Evolutionary conservation across 2,329 filamentous ascomycete genomes (phyloP).

Genomic region (Gyromitra esculenta): DNA sequence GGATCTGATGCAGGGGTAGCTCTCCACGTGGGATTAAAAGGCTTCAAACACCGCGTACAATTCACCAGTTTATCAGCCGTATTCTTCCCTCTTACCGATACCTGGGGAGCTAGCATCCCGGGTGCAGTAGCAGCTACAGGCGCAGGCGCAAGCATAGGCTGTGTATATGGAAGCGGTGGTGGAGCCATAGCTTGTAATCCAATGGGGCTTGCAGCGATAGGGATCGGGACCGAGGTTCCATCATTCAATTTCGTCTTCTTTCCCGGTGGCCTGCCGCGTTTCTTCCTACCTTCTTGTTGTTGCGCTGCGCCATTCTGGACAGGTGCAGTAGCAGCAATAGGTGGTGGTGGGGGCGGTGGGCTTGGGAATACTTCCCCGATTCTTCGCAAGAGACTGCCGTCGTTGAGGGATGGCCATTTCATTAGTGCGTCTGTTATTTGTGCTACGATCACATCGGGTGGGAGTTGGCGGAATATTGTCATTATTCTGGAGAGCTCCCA

Average conservation of each 20-base stretch:
- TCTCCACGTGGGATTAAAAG: slow-evolving; percentile 52
- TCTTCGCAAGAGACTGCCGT: slow-evolving; percentile 51
- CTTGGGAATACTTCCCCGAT: slow-evolving; percentile 52
- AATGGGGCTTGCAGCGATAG: slow-evolving; percentile 41
- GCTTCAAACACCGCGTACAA: slow-evolving; percentile 53
- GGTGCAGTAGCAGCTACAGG: slow-evolving; percentile 20
- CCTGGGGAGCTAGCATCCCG: not conserved
- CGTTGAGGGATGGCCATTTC: slow-evolving; percentile 48
- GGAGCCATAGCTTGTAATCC: slow-evolving; percentile 40
- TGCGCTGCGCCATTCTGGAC: slow-evolving; percentile 29
- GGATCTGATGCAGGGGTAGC: slow-evolving; percentile 53
- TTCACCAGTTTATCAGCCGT: slow-evolving; percentile 45
- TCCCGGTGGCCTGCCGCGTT: slow-evolving; percentile 47
- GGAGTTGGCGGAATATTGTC: slow-evolving; percentile 46
- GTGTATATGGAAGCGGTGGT: slow-evolving; percentile 34
- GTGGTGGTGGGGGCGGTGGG: slow-evolving; percentile 17
- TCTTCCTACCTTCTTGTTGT: slow-evolving; percentile 42
- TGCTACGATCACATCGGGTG: slow-evolving; percentile 40
- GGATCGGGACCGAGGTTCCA: slow-evolving; percentile 43
- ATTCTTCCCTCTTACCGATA: slow-evolving; percentile 32
- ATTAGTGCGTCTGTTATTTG: slow-evolving; percentile 50
- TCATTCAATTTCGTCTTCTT: slow-evolving; percentile 48
- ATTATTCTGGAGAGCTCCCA: slow-evolving; percentile 53
- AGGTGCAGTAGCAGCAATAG: not conserved
- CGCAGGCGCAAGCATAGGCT: slow-evolving; percentile 28